phyloP scores from a whole-genome alignment of 164 flowering plant species.

The Aristolochia fimbriata region DNA sequence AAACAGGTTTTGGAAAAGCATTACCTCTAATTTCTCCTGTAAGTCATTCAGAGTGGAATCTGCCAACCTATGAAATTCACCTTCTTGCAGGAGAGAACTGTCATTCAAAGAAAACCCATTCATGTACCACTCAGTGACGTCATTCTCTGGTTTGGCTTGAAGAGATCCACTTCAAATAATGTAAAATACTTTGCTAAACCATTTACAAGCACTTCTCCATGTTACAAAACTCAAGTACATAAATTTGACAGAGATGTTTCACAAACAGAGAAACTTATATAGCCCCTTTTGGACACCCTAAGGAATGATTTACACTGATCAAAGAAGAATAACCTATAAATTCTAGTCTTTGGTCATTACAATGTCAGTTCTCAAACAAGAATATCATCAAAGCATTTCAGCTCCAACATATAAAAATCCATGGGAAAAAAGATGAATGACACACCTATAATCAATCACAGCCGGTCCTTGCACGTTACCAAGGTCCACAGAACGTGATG shows the following conservation, averaged over 20 bases:
- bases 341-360: too few relatives aligned
- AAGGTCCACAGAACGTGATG: not conserved
- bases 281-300: too few relatives aligned
- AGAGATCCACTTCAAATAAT: too few relatives aligned
- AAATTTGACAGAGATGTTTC: too few relatives aligned
- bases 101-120: not conserved
- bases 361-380: too few relatives aligned
- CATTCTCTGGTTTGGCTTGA: not conserved
- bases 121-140: not conserved
- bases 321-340: too few relatives aligned
- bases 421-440: not conserved
- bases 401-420: not conserved
- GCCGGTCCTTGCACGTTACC: not conserved
- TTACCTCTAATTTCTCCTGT: constrained; percentile 83
- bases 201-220: too few relatives aligned
- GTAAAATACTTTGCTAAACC: too few relatives aligned
- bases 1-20: not conserved
- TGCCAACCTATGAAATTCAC: constrained; percentile 64
- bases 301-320: too few relatives aligned
- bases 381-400: too few relatives aligned
- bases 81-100: constrained; percentile 75
- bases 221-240: too few relatives aligned
- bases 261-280: too few relatives aligned
- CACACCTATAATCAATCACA: constrained; percentile 1
- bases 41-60: constrained; percentile 68